Percentiles rank a stretch among this genome's conserved stretches.
Conservation (phyloP, 257 asterid species). For the Scutellaria barbata region DNA sequence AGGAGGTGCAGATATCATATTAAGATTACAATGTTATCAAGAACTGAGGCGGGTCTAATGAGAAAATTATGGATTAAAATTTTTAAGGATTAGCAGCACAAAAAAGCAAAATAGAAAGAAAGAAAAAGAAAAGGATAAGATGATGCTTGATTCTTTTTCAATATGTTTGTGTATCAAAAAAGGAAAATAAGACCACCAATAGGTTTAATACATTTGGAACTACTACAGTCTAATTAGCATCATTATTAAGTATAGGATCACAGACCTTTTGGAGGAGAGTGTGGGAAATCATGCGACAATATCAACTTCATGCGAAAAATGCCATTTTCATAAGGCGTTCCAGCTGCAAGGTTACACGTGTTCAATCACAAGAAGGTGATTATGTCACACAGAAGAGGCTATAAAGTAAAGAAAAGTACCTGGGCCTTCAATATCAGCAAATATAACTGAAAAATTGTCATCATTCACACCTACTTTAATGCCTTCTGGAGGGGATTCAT, state of each 20-base stretch:
- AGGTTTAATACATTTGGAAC: conserved; percentile 16
- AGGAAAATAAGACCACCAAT: neutral
- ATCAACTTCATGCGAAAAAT: conserved; percentile 89
- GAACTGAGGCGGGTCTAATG: no score
- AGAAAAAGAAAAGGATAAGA: neutral
- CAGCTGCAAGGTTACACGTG: conserved; percentile 66
- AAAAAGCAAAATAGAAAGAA: neutral
- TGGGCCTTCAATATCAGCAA: conserved; percentile 98
- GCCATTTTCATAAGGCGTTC: conserved; percentile 96
- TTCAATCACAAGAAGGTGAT: conserved; percentile 31
- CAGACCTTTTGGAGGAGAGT: conserved; percentile 92
- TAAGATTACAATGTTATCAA: no score
- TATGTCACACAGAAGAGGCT: conserved; percentile 13
- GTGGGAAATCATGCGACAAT: conserved; percentile 88
- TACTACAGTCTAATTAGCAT: conserved; percentile 14
- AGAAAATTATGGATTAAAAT: neutral
- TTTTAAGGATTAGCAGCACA: neutral
- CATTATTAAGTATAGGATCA: conserved; percentile 16
- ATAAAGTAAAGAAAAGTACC: conserved; percentile 48
- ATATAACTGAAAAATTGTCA: conserved; percentile 82
- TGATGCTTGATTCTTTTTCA: neutral
- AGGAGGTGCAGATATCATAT: neutral
- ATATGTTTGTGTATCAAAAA: neutral
- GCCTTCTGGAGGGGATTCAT: conserved; percentile 98
- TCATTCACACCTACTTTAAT: conserved; percentile 91